Percentiles rank a stretch among this genome's conserved stretches.
These are phyloP conservation scores for Grifola frondosa DNA, from an alignment of 1,284 basidiomycete species.

Conservation along the genomic window DNA sequence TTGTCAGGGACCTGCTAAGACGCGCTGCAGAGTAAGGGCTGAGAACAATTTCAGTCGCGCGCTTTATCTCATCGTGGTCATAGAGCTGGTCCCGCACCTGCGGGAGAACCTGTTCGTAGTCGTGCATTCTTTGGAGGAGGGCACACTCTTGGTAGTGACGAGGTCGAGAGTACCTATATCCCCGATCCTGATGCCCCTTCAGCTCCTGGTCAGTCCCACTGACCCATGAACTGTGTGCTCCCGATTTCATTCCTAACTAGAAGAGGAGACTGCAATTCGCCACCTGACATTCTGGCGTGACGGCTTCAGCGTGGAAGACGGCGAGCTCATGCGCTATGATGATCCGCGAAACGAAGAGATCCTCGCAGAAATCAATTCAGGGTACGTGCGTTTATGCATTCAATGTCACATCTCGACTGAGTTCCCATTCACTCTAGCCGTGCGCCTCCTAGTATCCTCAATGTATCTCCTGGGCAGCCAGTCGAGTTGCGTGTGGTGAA, in stretches of 20 bases:
- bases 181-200: conserved; percentile 60
- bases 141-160: conserved; percentile 85
- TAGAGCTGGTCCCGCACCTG: conserved; percentile 43
- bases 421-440: conserved; percentile 41
- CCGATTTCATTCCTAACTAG: conserved; percentile 35
- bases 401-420: conserved; percentile 1
- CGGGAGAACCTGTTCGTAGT: conserved; percentile 12
- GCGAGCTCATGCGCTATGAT: conserved; percentile 83
- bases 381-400: conserved; percentile 47
- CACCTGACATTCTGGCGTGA: conserved; percentile 92
- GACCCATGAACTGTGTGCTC: no score
- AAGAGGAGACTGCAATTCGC: conserved; percentile 66
- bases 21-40: conserved; percentile 76
- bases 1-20: conserved; percentile 81
- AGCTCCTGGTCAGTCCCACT: not conserved
- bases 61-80: not conserved
- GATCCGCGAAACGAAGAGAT: conserved; percentile 76
- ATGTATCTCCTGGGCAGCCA: conserved; percentile 78
- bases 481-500: conserved; percentile 85
- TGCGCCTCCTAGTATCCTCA: conserved; percentile 79
- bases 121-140: conserved; percentile 67
- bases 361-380: conserved; percentile 78
- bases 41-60: no score
- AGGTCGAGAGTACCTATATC: conserved; percentile 68
- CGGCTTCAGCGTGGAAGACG: conserved; percentile 93